Evolutionary conservation across 2,329 filamentous ascomycete genomes (phyloP), one percentile per base, ranked within the genome.

Genomic region (Botrytis squamosa): DNA sequence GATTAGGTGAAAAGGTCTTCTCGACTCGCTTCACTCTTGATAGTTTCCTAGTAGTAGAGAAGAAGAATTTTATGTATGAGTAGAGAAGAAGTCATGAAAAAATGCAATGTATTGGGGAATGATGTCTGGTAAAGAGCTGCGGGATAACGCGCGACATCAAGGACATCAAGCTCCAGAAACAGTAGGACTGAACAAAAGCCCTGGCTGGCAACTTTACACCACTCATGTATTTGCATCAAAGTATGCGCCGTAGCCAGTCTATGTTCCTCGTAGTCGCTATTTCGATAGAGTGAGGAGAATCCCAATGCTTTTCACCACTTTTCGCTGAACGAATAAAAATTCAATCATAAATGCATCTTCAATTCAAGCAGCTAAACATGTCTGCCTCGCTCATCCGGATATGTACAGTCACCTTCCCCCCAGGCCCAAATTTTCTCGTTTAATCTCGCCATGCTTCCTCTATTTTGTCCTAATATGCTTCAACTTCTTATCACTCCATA

Each of bases 391-490:
- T 57, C 66, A 69, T 42, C 49, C 25, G 22, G n/a, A 67, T 73
- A 73, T 75, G 38, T 75, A 74, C 74, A 75, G 36, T n/a, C 40
- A 12, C 18, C 44, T 55, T 22, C 12, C 20, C 40, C 6, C n/a
- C 25, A 16, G 0, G 10, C 22, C 9, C 49, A 20, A 40, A 22
- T n/a, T 9, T 18, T 46, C 29, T 29, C 38, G 1, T 38, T 52
- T 10, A n/a, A 33, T 36, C 59, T 36, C 33, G 4, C 38, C 42
- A 33, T 22, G 16, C 1, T 36, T 22, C 22, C 74, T 68, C 84
- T 90, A 95, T 85, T 95, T 95, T 77, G 93, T 93, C 80, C 91
- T 88, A 82, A 95, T 89, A 80, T 92, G 89, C 88, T 98, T 98
- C 82, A 98, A 86, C 88, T 95, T 96, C 84, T 89, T 91, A 20